Evolutionary conservation across 179 eudicot genomes (phyloP).

Genomic region (Amaranthus tricolor): DNA sequence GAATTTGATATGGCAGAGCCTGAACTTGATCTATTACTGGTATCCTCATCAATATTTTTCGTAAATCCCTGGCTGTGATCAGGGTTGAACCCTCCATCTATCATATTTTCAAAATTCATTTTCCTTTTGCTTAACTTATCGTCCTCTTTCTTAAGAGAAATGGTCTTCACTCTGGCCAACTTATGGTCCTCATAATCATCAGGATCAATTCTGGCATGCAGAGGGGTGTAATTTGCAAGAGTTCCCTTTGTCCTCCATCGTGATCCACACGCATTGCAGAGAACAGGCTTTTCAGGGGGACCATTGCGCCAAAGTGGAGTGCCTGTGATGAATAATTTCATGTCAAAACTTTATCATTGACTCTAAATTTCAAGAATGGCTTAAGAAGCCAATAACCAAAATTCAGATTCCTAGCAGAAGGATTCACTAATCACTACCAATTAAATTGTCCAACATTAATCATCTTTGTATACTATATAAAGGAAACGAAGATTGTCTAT

Average conservation of each 20-base stretch:
- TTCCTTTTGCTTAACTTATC: slow-evolving; percentile 72
- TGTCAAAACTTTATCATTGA: slow-evolving; percentile 20
- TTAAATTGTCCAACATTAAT: background rate
- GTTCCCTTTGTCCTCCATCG: slow-evolving; percentile 99
- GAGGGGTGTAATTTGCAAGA: slow-evolving; percentile 84
- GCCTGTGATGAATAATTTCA: slow-evolving; percentile 43
- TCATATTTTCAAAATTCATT: slow-evolving; percentile 40
- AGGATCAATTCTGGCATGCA: slow-evolving; percentile 79
- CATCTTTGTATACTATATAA: background rate
- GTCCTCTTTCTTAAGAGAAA: slow-evolving; percentile 66
- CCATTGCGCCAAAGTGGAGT: slow-evolving; percentile 99
- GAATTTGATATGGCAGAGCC: slow-evolving; percentile 95
- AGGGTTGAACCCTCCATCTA: slow-evolving; percentile 32
- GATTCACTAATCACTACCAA: background rate
- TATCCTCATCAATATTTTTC: slow-evolving; percentile 69
- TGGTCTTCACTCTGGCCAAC: slow-evolving; percentile 49
- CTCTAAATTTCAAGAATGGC: background rate
- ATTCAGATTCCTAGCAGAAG: background rate
- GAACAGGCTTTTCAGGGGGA: slow-evolving; percentile 97
- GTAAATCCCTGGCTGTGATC: slow-evolving; percentile 46
- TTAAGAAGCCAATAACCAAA: background rate
- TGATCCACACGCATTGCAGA: slow-evolving; percentile 99
- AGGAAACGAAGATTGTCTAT: background rate
- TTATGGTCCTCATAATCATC: slow-evolving; percentile 70
- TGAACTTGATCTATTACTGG: slow-evolving; percentile 92